These are phyloP conservation scores for Acrodontium crateriforme DNA, from an alignment of 2,329 filamentous ascomycete genomes.

Conservation along the genomic window DNA sequence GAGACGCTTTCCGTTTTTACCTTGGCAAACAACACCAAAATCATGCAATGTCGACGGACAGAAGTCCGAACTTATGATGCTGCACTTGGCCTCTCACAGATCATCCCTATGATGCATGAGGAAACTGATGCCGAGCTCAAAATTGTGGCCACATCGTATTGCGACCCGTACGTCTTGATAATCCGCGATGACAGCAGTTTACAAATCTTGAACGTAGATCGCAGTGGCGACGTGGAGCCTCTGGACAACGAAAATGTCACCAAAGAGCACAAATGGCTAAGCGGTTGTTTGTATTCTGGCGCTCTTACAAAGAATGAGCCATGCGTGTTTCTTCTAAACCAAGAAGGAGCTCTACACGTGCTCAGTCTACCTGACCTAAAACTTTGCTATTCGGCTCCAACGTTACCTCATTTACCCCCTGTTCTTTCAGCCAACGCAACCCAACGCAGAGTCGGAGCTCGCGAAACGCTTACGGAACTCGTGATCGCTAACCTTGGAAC, in stretches of 20 bases:
- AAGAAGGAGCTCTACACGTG: constrained; percentile 56
- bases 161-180: constrained; percentile 73
- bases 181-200: constrained; percentile 72
- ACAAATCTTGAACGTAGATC: constrained; percentile 63
- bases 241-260: constrained; percentile 50
- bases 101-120: constrained; percentile 84
- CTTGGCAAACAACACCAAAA: constrained; percentile 63
- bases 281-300: constrained; percentile 69
- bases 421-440: constrained; percentile 59
- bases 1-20: constrained; percentile 75
- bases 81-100: constrained; percentile 43
- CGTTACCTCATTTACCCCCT: constrained; percentile 63
- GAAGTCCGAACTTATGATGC: constrained; percentile 86
- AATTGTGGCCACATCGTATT: constrained; percentile 68
- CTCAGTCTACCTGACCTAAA: constrained; percentile 64
- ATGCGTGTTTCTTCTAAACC: constrained; percentile 64
- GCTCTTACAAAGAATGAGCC: constrained; percentile 41
- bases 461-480: constrained; percentile 65
- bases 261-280: constrained; percentile 57
- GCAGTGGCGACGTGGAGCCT: constrained; percentile 51
- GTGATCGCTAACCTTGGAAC: constrained; percentile 78
- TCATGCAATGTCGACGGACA: constrained; percentile 75
- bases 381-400: constrained; percentile 61
- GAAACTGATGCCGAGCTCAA: constrained; percentile 69
- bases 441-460: constrained; percentile 54